Base-by-base conservation (phyloP, 1,284 basidiomycete species). In the Neonothopanus nambi region DNA sequence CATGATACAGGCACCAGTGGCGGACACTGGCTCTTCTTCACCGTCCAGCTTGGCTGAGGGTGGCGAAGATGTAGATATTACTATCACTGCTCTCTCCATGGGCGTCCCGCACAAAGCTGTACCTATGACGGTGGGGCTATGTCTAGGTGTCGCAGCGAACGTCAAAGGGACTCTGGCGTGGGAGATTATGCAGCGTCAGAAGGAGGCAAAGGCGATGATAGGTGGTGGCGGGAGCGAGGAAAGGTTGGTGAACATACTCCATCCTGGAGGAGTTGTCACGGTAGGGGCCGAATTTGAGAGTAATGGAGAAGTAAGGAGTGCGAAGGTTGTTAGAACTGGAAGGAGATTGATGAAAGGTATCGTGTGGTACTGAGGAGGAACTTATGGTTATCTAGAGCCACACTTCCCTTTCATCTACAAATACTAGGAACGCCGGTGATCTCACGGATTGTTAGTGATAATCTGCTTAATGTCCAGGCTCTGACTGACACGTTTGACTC, bases 81-180 rank as follows among this genome's bases (percentile, higher is more conserved):
- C 73, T n/a, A 72, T 85, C 9, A 77, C 84, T 50, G 82, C 87
- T 1, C 75, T 84, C 30, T 88, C 85, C 0, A 89, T 89, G 82
- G 86, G 86, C 2, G 80, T 84, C 2, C 72, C 84, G 5, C 88
- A 90, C 66, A 84, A 83, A 59, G 84, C 87, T 0, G 78, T 90
- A 0, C 87, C 87, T 1, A 87, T 89, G 81, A 90, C 87, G 0
- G 80, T 89, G 1, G 87, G 83, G 0, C 72, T 89, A 13, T 87
- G 86, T 60, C 74, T 87, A 3, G 88, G 86, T 0, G 85, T 87
- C 4, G 85, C 87, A 0, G 74, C 81, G 1, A 73, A 76, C 40
- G 68, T 84, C 5, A 59, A 73, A 9, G 78, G 76, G 0, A 82
- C 84, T 0, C 54, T 88, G 7, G 77, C 80, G 13, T 79, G 77